Conservation (phyloP, 495 filamentous ascomycete genomes). For the Durotheca rogersii region DNA sequence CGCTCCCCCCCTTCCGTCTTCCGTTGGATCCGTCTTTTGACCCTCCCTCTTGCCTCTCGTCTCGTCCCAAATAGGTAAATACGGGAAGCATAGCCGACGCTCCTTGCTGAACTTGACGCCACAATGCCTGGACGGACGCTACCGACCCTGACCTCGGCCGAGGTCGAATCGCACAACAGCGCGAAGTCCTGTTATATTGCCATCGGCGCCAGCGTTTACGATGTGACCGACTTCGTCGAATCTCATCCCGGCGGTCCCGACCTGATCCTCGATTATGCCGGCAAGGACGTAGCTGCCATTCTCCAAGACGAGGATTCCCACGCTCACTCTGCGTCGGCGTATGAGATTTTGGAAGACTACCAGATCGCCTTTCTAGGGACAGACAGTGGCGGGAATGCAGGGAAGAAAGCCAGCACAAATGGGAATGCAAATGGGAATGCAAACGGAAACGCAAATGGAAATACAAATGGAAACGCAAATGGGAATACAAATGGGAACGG, state of each 20-base stretch:
- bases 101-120: slow-evolving; percentile 5
- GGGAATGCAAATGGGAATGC: too few species aligned
- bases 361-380: slow-evolving; percentile 75
- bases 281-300: slow-evolving; percentile 81
- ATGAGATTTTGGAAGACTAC: slow-evolving; percentile 79
- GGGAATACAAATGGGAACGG: too few species aligned
- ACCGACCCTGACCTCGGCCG: slow-evolving; percentile 73
- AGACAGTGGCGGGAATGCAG: too few species aligned
- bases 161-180: slow-evolving; percentile 79
- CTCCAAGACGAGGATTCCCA: slow-evolving; percentile 84
- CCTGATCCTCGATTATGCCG: slow-evolving; percentile 84
- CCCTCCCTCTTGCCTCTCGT: background rate
- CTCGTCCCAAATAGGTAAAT: background rate
- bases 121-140: slow-evolving; percentile 59
- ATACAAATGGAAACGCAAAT: too few species aligned
- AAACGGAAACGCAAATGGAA: too few species aligned
- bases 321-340: slow-evolving; percentile 81
- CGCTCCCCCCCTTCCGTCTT: background rate
- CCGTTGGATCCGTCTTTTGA: background rate
- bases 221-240: slow-evolving; percentile 85
- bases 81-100: too few species aligned
- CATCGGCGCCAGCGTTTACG: slow-evolving; percentile 85
- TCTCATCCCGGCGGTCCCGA: slow-evolving; percentile 91
- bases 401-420: too few species aligned
- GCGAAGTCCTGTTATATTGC: slow-evolving; percentile 90